Evolutionary conservation across 1,284 basidiomycete genomes (phyloP).

Genomic region (Boletus subluridellus): DNA sequence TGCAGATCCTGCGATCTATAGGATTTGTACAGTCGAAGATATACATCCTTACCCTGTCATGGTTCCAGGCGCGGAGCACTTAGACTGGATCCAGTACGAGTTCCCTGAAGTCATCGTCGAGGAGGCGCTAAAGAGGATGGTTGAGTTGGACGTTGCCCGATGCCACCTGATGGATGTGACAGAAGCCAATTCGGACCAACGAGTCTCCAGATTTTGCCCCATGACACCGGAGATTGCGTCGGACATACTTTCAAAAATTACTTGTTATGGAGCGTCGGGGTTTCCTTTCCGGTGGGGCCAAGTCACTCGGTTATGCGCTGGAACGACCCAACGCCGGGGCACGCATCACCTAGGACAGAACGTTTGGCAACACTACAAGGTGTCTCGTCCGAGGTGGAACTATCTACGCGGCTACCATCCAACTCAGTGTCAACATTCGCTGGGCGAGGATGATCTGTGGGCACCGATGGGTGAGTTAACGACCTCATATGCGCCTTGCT

Average conservation of each 20-base stretch:
- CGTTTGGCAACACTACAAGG: neutral
- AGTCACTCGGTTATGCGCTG: neutral
- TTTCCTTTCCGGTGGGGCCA: constrained; percentile 2
- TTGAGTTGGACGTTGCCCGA: constrained; percentile 6
- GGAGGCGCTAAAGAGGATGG: constrained; percentile 17
- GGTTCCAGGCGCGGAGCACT: constrained; percentile 15
- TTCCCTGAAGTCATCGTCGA: constrained; percentile 10
- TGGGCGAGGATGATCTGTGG: neutral
- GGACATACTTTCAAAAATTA: constrained; percentile 14
- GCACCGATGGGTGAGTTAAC: neutral
- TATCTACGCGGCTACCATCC: neutral
- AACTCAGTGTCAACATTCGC: neutral
- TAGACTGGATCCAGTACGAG: constrained; percentile 27
- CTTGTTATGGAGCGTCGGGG: constrained; percentile 20
- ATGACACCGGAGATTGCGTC: constrained; percentile 21
- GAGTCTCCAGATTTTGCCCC: neutral
- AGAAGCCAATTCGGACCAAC: neutral
- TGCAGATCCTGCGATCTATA: constrained; percentile 19
- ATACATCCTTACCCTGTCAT: constrained; percentile 14
- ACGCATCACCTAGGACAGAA: neutral
- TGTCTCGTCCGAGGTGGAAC: neutral
- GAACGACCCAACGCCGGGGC: neutral
- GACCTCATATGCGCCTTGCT: neutral
- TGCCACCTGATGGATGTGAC: too few species aligned
- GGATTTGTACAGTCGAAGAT: constrained; percentile 5